Evolutionary conservation across 2,329 filamentous ascomycete genomes (phyloP).

Genomic region (Fusarium drepaniforme): DNA sequence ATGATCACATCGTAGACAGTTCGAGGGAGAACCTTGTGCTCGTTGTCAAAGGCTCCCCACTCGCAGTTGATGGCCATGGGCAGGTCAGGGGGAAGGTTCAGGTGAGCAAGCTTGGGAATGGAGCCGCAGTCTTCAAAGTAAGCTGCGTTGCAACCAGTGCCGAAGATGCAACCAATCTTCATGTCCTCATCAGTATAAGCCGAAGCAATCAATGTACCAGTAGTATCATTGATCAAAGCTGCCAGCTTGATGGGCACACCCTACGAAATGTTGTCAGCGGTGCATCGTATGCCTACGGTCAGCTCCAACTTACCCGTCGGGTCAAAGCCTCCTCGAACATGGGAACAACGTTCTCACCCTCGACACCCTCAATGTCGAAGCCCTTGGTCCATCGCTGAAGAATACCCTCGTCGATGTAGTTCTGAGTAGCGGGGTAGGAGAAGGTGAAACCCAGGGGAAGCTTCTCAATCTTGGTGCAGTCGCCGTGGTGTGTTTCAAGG

Average conservation of each 20-base stretch:
- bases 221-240: slow-evolving; percentile 97
- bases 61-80: slow-evolving; percentile 98
- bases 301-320: slow-evolving; percentile 56
- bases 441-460: slow-evolving; percentile 94
- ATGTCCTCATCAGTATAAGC: slow-evolving; percentile 95
- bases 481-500: slow-evolving; percentile 85
- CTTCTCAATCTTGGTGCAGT: slow-evolving; percentile 70
- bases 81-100: slow-evolving; percentile 86
- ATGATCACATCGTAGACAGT: slow-evolving; percentile 90
- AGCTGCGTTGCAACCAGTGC: slow-evolving; percentile 96
- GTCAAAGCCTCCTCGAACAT: slow-evolving; percentile 85
- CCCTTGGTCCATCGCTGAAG: slow-evolving; percentile 98
- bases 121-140: slow-evolving; percentile 96
- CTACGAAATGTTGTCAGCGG: slow-evolving; percentile 55
- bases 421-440: slow-evolving; percentile 92
- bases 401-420: slow-evolving; percentile 92
- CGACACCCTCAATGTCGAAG: slow-evolving; percentile 92
- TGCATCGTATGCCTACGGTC: background rate
- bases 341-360: slow-evolving; percentile 90
- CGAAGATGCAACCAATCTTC: slow-evolving; percentile 98
- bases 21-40: slow-evolving; percentile 86
- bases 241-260: slow-evolving; percentile 92
- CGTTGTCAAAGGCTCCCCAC: slow-evolving; percentile 97
- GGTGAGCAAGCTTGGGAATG: slow-evolving; percentile 92
- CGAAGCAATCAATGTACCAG: slow-evolving; percentile 95